Conservation (phyloP, 2,329 filamentous ascomycete genomes). For the Magnaporthiopsis rhizophila region DNA sequence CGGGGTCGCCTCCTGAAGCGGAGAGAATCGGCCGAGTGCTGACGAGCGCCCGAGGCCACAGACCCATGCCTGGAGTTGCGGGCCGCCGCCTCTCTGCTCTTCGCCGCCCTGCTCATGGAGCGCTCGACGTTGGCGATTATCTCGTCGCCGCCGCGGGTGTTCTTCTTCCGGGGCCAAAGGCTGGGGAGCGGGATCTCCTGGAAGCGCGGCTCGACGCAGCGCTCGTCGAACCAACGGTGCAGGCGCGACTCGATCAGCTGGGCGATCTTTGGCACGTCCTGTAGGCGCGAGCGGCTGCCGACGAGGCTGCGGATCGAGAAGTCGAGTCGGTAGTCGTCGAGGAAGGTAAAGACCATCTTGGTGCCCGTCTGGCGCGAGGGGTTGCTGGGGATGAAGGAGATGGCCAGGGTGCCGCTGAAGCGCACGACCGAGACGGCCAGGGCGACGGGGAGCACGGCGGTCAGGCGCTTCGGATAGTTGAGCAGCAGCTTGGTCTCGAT, state of each 20-base stretch:
- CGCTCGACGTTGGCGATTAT: constrained; percentile 41
- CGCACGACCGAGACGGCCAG: constrained; percentile 85
- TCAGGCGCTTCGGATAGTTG: constrained; percentile 87
- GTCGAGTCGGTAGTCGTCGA: constrained; percentile 79
- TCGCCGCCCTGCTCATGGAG: constrained; percentile 42
- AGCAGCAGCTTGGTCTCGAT: constrained; percentile 89
- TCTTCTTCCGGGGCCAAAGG: constrained; percentile 77
- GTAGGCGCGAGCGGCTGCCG: constrained; percentile 68
- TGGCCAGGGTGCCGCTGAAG: constrained; percentile 89
- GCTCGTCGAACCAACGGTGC: constrained; percentile 82
- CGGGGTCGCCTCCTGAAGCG: constrained; percentile 28
- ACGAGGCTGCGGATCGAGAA: constrained; percentile 74
- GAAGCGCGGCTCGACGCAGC: constrained; percentile 77
- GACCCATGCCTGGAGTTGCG: constrained; percentile 41
- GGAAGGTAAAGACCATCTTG: constrained; percentile 89
- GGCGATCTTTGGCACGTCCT: constrained; percentile 84
- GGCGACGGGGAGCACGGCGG: constrained; percentile 85
- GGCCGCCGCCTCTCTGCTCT: constrained; percentile 44
- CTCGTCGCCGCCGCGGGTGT: constrained; percentile 56
- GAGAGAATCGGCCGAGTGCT: constrained; percentile 23
- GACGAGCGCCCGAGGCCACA: constrained; percentile 31
- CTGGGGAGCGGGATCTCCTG: constrained; percentile 79
- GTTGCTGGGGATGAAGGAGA: constrained; percentile 81
- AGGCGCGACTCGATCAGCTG: constrained; percentile 72
- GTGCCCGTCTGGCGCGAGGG: constrained; percentile 64